Percentiles rank a stretch among this genome's conserved stretches.
Evolutionary conservation across 2,329 filamentous ascomycete species (phyloP).

Genomic region (Fusarium pseudoanthophilum): DNA sequence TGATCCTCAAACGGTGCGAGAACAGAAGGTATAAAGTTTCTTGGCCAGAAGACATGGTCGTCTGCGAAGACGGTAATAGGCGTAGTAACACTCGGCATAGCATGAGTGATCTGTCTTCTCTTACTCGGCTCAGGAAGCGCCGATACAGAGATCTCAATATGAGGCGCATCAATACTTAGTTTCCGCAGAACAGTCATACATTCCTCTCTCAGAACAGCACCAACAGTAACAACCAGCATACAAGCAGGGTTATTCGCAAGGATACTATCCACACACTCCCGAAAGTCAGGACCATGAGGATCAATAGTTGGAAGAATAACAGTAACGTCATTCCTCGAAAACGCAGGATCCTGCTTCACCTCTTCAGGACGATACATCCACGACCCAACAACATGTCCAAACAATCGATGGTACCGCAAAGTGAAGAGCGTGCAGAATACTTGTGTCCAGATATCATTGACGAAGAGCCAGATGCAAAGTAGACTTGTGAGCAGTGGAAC

Average conservation of each 20-base stretch:
- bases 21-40: conserved; percentile 53
- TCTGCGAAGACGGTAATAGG: conserved; percentile 59
- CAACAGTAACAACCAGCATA: conserved; percentile 60
- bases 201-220: conserved; percentile 40
- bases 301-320: conserved; percentile 64
- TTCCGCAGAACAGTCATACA: conserved; percentile 28
- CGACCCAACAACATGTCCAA: conserved; percentile 56
- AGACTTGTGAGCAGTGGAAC: background rate
- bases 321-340: conserved; percentile 55
- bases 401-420: conserved; percentile 57
- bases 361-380: conserved; percentile 53
- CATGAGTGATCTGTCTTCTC: conserved; percentile 58
- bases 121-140: conserved; percentile 55
- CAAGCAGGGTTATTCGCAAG: conserved; percentile 51
- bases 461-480: conserved; percentile 20
- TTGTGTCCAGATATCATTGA: conserved; percentile 27
- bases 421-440: conserved; percentile 47
- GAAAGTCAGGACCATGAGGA: conserved; percentile 54
- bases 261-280: conserved; percentile 53
- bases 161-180: background rate
- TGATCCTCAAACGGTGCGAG: conserved; percentile 58
- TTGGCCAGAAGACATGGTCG: conserved; percentile 64
- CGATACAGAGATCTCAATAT: conserved; percentile 47
- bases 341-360: conserved; percentile 43
- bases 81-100: conserved; percentile 52